These are phyloP conservation scores for Sideroxylon spinosum DNA, from an alignment of 179 eudicot species.

Conservation along the genomic window DNA sequence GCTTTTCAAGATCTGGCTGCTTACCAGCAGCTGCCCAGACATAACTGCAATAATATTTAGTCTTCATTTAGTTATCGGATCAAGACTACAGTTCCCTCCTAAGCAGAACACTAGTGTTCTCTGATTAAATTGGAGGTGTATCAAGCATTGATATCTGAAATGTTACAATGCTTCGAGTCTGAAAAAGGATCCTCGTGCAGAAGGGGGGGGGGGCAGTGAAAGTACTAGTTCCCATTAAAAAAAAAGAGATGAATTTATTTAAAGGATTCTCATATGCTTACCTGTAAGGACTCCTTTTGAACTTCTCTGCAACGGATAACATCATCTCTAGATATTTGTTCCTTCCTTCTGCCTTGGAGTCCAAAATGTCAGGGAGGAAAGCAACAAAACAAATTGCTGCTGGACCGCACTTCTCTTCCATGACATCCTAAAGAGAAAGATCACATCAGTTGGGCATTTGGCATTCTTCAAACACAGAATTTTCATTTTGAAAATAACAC, in stretches of 20 bases:
- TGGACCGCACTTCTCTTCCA: slow-evolving; percentile 94
- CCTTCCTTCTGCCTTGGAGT: slow-evolving; percentile 91
- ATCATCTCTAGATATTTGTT: slow-evolving; percentile 76
- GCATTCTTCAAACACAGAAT: neutral
- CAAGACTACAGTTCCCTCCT: neutral
- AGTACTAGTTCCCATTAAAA: neutral
- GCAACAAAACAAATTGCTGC: slow-evolving; percentile 95
- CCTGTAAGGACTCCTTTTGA: slow-evolving; percentile 93
- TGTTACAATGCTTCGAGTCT: no score
- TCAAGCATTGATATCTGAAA: neutral
- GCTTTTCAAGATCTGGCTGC: slow-evolving; percentile 86
- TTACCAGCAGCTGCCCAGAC: slow-evolving; percentile 95
- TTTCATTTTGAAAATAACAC: slow-evolving; percentile 11
- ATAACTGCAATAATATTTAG: slow-evolving; percentile 52
- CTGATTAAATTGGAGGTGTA: neutral
- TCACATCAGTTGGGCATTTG: neutral
- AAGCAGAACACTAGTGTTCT: neutral
- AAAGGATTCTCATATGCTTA: slow-evolving; percentile 17
- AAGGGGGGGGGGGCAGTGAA: neutral
- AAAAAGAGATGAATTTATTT: neutral
- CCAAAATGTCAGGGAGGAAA: slow-evolving; percentile 92
- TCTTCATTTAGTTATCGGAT: neutral
- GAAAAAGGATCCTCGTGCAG: neutral
- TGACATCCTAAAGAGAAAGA: slow-evolving; percentile 50
- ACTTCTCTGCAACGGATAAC: slow-evolving; percentile 80